Evolutionary conservation across 441 rosid species (phyloP), one percentile per base, ranked within the genome.

Genomic region (Pelargonium australe): DNA sequence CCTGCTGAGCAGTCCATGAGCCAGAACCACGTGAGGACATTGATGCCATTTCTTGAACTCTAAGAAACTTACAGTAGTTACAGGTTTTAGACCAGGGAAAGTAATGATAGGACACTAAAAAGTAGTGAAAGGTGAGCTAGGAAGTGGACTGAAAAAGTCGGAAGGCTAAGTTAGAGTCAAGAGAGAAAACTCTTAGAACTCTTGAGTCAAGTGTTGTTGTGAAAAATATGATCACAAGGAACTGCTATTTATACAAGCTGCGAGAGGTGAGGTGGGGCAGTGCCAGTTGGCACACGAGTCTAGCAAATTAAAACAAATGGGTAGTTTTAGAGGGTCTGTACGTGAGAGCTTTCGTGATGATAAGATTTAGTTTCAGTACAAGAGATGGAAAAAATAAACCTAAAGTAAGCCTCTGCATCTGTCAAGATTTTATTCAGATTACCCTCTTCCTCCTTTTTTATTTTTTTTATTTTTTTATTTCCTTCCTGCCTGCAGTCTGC

Each of bases 1-100:
- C 88, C 78, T 93, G 88, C 86, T 91, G 83, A 0, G 81, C 86
- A 23, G 95, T 87, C 96, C 98, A 93, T 2, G 82, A 85, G 40
- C 78, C 80, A 5, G 91, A 86, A 9, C 84, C 88, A 12, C 84
- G 85, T 23, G 90, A 78, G 6, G 96, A 89, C 86, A 89, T 84
- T 70, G 98, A 90, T n/a, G 89, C 87, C 96, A 86, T 87, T 53
- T 63, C 51, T 61, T 43, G 2, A 2, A 28, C 3, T 1, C 3
- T 28, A 28, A 1, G 57, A 49, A n/a, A 13, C 17, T n/a, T 5
- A 3, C 14, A 14, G 20, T 14, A 14, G 7, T 11, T 51, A 51
- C 17, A n/a, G 58, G 19, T 51, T 51, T 51, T 13, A 51, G 58
- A 51, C 58, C 58, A 47, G 13, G 55, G n/a, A 47, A 47, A 47